Base-by-base conservation (phyloP, 257 asterid species). In the Leptodermis oblonga region DNA sequence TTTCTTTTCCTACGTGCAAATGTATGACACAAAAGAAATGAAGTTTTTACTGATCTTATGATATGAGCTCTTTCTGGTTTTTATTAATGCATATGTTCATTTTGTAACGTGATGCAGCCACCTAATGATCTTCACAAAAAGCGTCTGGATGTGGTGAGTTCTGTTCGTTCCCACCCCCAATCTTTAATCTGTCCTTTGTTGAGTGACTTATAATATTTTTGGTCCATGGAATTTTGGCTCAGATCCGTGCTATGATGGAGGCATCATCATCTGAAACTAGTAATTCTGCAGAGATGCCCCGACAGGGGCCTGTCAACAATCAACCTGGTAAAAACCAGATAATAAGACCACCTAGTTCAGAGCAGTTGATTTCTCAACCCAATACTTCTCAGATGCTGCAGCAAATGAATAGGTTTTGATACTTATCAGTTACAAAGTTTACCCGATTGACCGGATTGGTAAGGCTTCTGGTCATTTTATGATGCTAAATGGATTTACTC, bases 71-170 rank as follows among this genome's bases (percentile, higher is more conserved):
- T 60, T 37, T 49, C 20, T 23, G 13, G 43, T 63, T 26, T 51
- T 25, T 49, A 70, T 60, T 78, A 68, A 75, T 71, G 31, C 61
- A 36, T 71, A 59, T 58, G 43, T 37, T 49, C 23, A 49, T 31
- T 67, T 78, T 85, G 23, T 67, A 76, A 73, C 78, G 62, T 74
- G 65, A 48, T 84, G 94, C 97, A 88, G 97, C 73, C 84, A 66
- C 82, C 86, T 31, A 80, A 81, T 67, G 96, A 89, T 52, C 77
- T 59, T 73, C 98, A 92, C 88, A 82, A 84, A 67, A 91, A 84
- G 80, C 99, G 99, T 68, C 78, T 86, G 76, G 95, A 94, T 74
- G 88, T 74, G 82, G 99, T 94, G 74, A 84, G 84, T 77, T 65
- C 13, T 73, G 63, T 62, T 65, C 36, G 49, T 60, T 65, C n/a